phyloP scores from a whole-genome alignment of 805 yeast genomes.

The Maudiozyma barnettii region DNA sequence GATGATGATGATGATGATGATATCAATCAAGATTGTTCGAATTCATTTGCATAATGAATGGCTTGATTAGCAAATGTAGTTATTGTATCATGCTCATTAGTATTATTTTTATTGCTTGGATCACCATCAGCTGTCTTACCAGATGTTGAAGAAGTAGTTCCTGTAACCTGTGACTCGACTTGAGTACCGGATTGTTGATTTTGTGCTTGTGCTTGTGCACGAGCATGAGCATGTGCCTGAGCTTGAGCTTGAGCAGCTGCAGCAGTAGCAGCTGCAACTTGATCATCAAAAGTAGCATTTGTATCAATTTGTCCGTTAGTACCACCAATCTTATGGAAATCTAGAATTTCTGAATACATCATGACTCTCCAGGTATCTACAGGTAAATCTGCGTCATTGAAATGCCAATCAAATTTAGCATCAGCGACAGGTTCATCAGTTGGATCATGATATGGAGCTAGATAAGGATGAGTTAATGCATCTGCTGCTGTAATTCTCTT shows the following conservation, averaged over 20 bases:
- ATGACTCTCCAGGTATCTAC: constrained; percentile 97
- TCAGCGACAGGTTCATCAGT: constrained; percentile 94
- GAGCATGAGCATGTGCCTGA: constrained; percentile 22
- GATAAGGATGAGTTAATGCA: constrained; percentile 81
- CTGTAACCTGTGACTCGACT: background rate
- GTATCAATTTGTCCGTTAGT: constrained; percentile 28
- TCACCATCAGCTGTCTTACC: constrained; percentile 1
- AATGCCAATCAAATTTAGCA: constrained; percentile 93
- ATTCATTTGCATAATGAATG: constrained; percentile 27
- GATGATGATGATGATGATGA: too few relatives aligned
- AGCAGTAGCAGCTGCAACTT: constrained; percentile 31
- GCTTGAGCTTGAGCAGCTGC: constrained; percentile 30
- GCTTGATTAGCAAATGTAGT: constrained; percentile 27
- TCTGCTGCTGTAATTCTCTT: constrained; percentile 89
- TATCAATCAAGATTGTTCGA: constrained; percentile 12
- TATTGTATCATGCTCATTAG: constrained; percentile 15
- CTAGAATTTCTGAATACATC: constrained; percentile 97
- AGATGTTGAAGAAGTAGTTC: background rate
- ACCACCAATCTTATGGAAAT: constrained; percentile 83
- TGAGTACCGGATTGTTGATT: background rate
- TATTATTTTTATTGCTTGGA: background rate
- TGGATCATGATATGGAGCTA: constrained; percentile 95
- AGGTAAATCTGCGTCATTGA: constrained; percentile 94
- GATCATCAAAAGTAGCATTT: constrained; percentile 29
- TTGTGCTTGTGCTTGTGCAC: constrained; percentile 3